Conservation (phyloP, 768 basidiomycete species). For the Suillus hirtellus region DNA sequence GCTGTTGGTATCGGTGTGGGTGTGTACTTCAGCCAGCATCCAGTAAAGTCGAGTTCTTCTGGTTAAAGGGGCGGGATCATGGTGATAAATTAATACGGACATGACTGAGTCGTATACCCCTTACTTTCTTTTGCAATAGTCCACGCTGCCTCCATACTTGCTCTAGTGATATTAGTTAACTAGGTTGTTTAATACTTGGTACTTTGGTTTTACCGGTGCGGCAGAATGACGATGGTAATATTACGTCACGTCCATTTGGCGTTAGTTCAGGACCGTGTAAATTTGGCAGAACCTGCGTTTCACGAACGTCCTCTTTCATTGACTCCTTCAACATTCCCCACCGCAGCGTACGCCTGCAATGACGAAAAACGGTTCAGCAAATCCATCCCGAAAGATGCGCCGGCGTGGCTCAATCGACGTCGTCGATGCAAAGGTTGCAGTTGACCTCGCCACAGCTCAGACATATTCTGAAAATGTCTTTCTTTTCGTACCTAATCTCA, state of each 20-base stretch:
- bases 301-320: conserved; percentile 1
- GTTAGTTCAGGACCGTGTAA: conserved; percentile 3
- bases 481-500: conserved; percentile 95
- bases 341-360: conserved; percentile 4
- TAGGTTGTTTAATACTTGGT: not conserved
- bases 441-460: conserved; percentile 85
- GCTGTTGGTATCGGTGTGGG: conserved; percentile 31
- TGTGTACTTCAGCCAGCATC: conserved; percentile 26
- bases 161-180: conserved; percentile 2
- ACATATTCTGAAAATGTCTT: conserved; percentile 94
- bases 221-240: conserved; percentile 4
- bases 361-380: conserved; percentile 31
- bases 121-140: conserved; percentile 2
- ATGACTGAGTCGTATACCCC: conserved; percentile 1
- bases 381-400: conserved; percentile 31
- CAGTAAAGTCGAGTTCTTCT: conserved; percentile 2
- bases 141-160: conserved; percentile 4
- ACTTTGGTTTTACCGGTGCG: not conserved
- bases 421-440: conserved; percentile 81
- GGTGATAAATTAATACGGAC: not conserved
- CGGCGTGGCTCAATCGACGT: conserved; percentile 62
- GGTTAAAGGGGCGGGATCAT: conserved; percentile 2
- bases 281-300: not conserved
- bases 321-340: not conserved
- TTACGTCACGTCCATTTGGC: conserved; percentile 1